These are phyloP conservation scores for Cupressus sempervirens DNA, from an alignment of 75 land plant genomes.

Conservation along the genomic window DNA sequence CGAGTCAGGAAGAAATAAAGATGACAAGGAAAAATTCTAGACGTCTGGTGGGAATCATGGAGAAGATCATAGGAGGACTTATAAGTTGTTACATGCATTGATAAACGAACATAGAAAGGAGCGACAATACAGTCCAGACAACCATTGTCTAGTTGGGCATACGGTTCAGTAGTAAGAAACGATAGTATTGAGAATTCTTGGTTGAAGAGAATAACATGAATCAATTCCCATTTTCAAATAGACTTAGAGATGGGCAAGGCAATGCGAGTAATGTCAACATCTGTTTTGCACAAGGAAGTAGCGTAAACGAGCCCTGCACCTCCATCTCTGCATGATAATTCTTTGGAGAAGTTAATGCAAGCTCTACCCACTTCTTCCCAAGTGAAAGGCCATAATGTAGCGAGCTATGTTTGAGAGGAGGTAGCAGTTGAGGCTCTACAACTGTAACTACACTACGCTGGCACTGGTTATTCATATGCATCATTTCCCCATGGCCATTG, in stretches of 20 bases:
- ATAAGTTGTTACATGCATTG: too few relatives aligned
- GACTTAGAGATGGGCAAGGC: slow-evolving; percentile 37
- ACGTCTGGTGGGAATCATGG: too few relatives aligned
- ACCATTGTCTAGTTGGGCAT: too few relatives aligned
- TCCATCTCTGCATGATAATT: slow-evolving; percentile 13
- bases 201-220: slow-evolving; percentile 24
- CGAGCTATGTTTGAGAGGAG: not conserved
- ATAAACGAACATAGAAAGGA: too few relatives aligned
- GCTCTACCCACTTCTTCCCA: slow-evolving; percentile 18
- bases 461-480: not conserved
- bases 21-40: too few relatives aligned
- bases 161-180: too few relatives aligned
- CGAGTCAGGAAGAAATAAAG: too few relatives aligned
- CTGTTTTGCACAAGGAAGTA: not conserved
- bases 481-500: not conserved
- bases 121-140: too few relatives aligned
- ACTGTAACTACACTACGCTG: not conserved
- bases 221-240: too few relatives aligned
- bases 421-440: not conserved
- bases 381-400: slow-evolving; percentile 4
- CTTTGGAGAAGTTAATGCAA: slow-evolving; percentile 18
- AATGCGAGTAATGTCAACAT: slow-evolving; percentile 44
- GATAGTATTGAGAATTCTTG: too few relatives aligned
- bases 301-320: slow-evolving; percentile 19
- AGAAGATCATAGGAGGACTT: too few relatives aligned